These are phyloP conservation scores for Pterocarpus macrocarpus DNA, from an alignment of 306 rosid genomes.

Conservation along the genomic window DNA sequence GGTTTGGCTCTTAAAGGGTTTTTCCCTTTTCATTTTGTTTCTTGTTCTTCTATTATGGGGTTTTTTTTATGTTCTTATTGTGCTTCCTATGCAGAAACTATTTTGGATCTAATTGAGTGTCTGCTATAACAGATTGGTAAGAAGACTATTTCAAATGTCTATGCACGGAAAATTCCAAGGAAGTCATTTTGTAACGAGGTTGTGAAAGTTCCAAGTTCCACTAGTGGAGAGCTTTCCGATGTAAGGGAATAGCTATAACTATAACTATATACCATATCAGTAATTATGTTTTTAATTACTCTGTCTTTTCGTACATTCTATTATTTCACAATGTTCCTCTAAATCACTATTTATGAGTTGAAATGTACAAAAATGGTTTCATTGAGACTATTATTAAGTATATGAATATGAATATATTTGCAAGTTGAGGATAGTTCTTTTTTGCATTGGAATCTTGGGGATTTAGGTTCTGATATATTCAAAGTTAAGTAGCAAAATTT, in stretches of 20 bases:
- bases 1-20: no score
- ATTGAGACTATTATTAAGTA: no score
- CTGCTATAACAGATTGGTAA: constrained; percentile 59
- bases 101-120: constrained; percentile 24
- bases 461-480: not conserved
- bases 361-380: not conserved
- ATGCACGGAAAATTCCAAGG: constrained; percentile 50
- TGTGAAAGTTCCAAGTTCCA: constrained; percentile 58
- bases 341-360: not conserved
- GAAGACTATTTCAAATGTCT: constrained; percentile 55
- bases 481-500: no score
- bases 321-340: not conserved
- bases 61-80: constrained; percentile 28
- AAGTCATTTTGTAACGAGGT: constrained; percentile 57
- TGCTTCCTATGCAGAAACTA: not conserved
- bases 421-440: not conserved
- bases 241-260: constrained; percentile 55
- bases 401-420: not conserved
- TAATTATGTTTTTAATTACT: not conserved
- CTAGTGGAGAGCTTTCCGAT: constrained; percentile 45
- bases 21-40: no score
- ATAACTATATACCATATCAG: not conserved
- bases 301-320: not conserved
- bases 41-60: not conserved
- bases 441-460: not conserved